Base-by-base conservation (phyloP, 164 flowering plant species). In the Chloranthus sessilifolius region DNA sequence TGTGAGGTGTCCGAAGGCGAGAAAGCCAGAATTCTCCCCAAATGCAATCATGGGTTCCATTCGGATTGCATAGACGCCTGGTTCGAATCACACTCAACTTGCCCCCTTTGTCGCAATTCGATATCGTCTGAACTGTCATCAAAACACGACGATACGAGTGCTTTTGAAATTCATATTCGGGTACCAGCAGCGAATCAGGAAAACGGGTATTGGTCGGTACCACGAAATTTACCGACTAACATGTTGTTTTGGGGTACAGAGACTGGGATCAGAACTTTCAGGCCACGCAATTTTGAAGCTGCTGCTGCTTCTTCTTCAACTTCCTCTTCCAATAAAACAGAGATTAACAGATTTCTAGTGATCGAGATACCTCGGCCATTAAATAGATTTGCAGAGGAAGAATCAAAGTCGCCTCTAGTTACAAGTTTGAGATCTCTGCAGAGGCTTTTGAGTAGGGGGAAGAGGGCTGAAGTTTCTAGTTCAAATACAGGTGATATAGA, bases 51-150 rank as follows among this genome's bases (percentile, higher is more conserved):
- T 47, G 80, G 82, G 0, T 81, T 81, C 59, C 84, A 81, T 55
- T 66, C 69, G 16, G 82, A 77, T 14, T 79, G 88, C 57, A 81
- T 81, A 14, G 84, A 78, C 59, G 77, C 65, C 79, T 81, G 88
- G 88, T 77, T 81, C 30, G 74, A 69, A 36, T 76, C 84, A 1
- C 88, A 81, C 39, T 70, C 84, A 14, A 76, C 84, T 14, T 81
- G 88, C 61, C 83, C 81, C 0, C 61, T 78, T 5, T 81, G 88
- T 28, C 63, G 88, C 30, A 66, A 55, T 61, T 46, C 61, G 0
- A 74, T 80, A 14, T n/a, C n/a, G n/a, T n/a, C n/a, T n/a, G n/a
- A n/a, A n/a, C n/a, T n/a, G n/a, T n/a, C n/a, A n/a, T n/a, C n/a
- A n/a, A n/a, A n/a, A n/a, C n/a, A n/a, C n/a, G n/a, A n/a, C n/a